phyloP scores from a whole-genome alignment of 345 rosid genomes.

The Toxicodendron radicans region DNA sequence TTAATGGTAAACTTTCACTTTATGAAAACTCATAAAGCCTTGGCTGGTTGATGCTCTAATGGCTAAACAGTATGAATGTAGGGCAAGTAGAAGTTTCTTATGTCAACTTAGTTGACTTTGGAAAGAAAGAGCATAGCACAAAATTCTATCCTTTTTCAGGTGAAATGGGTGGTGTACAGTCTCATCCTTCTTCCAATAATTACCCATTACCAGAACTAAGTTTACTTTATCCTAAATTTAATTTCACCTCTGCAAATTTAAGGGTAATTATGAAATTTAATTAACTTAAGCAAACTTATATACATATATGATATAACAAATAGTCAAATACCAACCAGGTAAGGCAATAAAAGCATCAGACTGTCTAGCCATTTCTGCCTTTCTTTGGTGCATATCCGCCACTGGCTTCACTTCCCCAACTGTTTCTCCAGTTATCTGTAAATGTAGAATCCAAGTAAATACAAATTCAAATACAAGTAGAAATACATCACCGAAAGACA shows the following conservation, averaged over 20 bases:
- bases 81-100: too few species aligned
- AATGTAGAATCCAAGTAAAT: slow-evolving; percentile 17
- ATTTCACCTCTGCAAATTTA: not conserved
- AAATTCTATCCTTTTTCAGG: not conserved
- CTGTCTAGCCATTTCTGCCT: slow-evolving; percentile 80
- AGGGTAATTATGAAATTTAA: not conserved
- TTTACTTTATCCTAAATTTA: too few species aligned
- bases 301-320: not conserved
- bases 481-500: slow-evolving; percentile 7
- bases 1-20: too few species aligned
- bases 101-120: not conserved
- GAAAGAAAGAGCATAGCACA: not conserved
- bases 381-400: slow-evolving; percentile 82
- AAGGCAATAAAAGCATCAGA: slow-evolving; percentile 82
- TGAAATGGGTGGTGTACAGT: not conserved
- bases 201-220: too few species aligned
- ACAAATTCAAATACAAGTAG: not conserved
- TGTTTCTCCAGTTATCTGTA: slow-evolving; percentile 75
- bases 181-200: not conserved
- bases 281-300: not conserved
- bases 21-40: too few species aligned
- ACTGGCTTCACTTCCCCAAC: slow-evolving; percentile 85
- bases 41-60: too few species aligned
- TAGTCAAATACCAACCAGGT: slow-evolving; percentile 48
- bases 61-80: not conserved